Base-by-base conservation (phyloP, 2,329 filamentous ascomycete species). In the Zymoseptoria pseudotritici region DNA sequence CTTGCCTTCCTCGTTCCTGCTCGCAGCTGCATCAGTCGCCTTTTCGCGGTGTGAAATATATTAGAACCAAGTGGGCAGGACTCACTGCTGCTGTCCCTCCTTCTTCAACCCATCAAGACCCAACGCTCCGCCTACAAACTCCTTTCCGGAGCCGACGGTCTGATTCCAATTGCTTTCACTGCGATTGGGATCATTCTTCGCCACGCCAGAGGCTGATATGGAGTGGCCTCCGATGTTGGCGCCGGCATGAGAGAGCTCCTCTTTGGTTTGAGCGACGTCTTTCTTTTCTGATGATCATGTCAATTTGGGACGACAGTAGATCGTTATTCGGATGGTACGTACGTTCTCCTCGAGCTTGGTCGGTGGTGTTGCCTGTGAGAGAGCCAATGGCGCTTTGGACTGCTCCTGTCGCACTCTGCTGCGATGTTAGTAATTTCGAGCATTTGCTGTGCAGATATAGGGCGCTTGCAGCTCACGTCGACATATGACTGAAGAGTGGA, bases 81-180 rank as follows among this genome's bases (percentile, higher is more conserved):
- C 55, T 36, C 29, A 53, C 79, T 97, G 91, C 69, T 87, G 76
- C 31, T 84, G 84, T 4, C 93, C 93, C 22, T 86, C 72, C 54
- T 84, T 80, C 79, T 92, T 93, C 57, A 97, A 76, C 36, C 79
- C 81, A 76, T 94, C 87, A 64, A 84, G 86, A 61, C 92, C 93
- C 24, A 93, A 66, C 4, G 93, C 68, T 19, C 86, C 86, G 60
- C 93, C 93, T 0, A 94, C 64, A 4, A 86, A 79, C 73, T 97
- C 90, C 80, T 97, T 97, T 51, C 86, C 86, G 0, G 88, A 84
- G 56, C 92, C 93, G n/a, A 92, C 71, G 4, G 91, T 96, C 78
- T 20, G 26, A 17, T 55, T 42, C 86, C 88, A 95, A 19, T 82
- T 81, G 51, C 93, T 92, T 19, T 83, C 73, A 21, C 81, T 78